phyloP scores from a whole-genome alignment of 495 filamentous ascomycete species.

The Daldinia caldariorum region DNA sequence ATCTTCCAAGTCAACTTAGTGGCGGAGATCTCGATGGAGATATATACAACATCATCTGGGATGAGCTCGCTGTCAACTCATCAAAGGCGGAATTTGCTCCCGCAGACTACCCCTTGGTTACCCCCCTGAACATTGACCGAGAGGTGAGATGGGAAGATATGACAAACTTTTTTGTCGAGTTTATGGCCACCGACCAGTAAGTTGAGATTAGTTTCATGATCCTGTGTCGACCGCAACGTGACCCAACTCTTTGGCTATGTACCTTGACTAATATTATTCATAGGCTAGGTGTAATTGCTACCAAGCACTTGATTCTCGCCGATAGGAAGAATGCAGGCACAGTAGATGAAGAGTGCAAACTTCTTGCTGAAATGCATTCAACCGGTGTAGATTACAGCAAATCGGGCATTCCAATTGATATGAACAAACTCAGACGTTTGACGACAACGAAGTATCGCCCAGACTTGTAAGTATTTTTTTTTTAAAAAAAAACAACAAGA shows the following conservation, averaged over 20 bases:
- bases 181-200: conserved; percentile 77
- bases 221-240: not conserved
- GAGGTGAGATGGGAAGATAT: conserved; percentile 69
- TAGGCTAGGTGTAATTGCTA: conserved; percentile 72
- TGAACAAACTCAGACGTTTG: conserved; percentile 41
- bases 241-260: not conserved
- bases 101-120: conserved; percentile 72
- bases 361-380: conserved; percentile 75
- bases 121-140: conserved; percentile 64
- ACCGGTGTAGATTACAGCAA: conserved; percentile 87
- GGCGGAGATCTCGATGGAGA: conserved; percentile 89
- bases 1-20: conserved; percentile 77
- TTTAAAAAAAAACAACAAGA: not conserved
- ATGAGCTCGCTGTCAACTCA: conserved; percentile 54
- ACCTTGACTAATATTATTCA: not conserved
- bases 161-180: conserved; percentile 78
- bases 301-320: conserved; percentile 71
- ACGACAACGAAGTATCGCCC: conserved; percentile 45
- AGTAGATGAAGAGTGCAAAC: conserved; percentile 64
- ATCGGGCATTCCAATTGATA: conserved; percentile 72
- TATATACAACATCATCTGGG: conserved; percentile 78
- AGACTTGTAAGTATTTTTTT: conserved; percentile 53
- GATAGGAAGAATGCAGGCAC: conserved; percentile 69
- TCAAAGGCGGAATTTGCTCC: conserved; percentile 54
- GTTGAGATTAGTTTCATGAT: not conserved